phyloP scores from a whole-genome alignment of 2,329 filamentous ascomycete species.

The Hypoxylon sp. region DNA sequence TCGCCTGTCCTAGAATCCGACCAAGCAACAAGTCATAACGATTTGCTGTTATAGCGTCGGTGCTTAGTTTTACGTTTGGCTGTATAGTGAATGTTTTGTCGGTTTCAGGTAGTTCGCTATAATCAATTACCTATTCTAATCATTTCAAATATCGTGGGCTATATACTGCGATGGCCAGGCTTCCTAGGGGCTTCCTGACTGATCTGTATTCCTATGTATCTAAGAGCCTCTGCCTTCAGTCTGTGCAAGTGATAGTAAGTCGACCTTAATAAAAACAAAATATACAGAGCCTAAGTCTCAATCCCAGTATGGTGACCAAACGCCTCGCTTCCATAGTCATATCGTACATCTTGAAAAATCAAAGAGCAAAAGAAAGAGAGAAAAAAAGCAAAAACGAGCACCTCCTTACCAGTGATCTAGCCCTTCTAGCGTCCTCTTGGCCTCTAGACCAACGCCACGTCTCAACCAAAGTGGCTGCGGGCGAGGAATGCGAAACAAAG shows the following conservation, averaged over 20 bases:
- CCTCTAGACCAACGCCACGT: background rate
- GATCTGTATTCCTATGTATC: background rate
- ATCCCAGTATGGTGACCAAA: slow-evolving; percentile 1
- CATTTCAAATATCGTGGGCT: background rate
- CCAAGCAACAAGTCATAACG: slow-evolving; percentile 7
- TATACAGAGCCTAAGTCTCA: too few relatives aligned
- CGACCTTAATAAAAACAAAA: background rate
- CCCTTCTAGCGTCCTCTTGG: background rate
- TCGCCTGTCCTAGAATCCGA: slow-evolving; percentile 4
- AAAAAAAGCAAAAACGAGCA: background rate
- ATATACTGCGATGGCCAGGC: background rate
- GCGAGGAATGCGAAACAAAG: slow-evolving; percentile 8
- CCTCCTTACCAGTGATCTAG: background rate
- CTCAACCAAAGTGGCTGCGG: background rate
- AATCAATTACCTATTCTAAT: background rate
- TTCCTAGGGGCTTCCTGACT: background rate
- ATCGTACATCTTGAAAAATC: slow-evolving; percentile 14
- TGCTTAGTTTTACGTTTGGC: background rate
- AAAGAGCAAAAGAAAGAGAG: too few relatives aligned
- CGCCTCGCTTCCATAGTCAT: slow-evolving; percentile 22
- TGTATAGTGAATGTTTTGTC: background rate
- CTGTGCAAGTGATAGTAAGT: background rate
- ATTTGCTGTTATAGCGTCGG: background rate
- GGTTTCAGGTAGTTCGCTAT: background rate
- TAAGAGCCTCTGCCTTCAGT: background rate